A percentile compares a stretch with the other conserved stretches of the same genome.
phyloP scores from a whole-genome alignment of 495 filamentous ascomycete genomes.

The Patellaria atrata region DNA sequence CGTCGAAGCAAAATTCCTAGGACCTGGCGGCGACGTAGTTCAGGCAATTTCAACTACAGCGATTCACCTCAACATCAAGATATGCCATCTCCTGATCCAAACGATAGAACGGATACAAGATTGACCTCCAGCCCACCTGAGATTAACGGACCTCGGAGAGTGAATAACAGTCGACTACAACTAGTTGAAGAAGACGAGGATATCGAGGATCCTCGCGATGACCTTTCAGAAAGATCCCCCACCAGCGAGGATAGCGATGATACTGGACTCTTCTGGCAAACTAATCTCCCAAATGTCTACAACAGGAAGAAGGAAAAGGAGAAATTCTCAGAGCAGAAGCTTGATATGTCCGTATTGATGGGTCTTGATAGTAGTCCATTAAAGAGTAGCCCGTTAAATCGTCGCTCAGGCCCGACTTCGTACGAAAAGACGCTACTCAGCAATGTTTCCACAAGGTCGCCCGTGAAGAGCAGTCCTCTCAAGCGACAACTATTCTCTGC shows the following conservation, averaged over 20 bases:
- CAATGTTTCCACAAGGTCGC: background rate
- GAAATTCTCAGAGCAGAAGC: conserved; percentile 2
- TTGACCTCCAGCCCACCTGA: no score
- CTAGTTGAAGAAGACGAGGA: background rate
- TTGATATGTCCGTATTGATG: conserved; percentile 11
- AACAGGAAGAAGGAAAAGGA: conserved; percentile 2
- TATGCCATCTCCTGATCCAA: background rate
- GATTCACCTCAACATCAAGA: conserved; percentile 13
- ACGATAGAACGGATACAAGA: no score
- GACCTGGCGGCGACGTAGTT: conserved; percentile 31
- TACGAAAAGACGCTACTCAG: background rate
- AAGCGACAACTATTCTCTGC: background rate
- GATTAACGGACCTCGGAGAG: conserved; percentile 7
- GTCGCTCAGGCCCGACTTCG: conserved; percentile 4
- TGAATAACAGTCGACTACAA: conserved; percentile 3
- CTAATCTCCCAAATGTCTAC: conserved; percentile 20
- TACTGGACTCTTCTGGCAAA: conserved; percentile 26
- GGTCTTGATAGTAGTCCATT: conserved; percentile 7
- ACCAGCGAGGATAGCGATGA: conserved; percentile 22
- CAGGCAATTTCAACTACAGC: conserved; percentile 24
- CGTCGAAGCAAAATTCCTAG: conserved; percentile 29
- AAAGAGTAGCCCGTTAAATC: conserved; percentile 7
- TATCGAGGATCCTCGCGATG: no score
- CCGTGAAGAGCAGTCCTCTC: background rate
- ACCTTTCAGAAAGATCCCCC: no score